A percentile compares a stretch with the other conserved stretches of the same genome.
Conservation (phyloP, 257 asterid species). For the Solanum habrochaites region DNA sequence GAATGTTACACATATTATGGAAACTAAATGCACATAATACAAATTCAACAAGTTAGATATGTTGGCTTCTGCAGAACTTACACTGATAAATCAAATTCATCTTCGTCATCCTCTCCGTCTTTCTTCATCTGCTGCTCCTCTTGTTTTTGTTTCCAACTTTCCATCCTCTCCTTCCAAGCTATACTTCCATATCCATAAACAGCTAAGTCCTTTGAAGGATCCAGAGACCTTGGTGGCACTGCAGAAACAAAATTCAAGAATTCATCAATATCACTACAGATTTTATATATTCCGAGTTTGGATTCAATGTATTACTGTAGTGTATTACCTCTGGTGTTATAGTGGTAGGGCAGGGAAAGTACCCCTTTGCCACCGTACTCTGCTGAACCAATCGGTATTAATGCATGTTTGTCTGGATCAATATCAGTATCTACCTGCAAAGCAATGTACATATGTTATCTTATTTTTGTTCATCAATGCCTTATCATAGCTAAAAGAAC, state of each 20-base stretch:
- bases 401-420: slow-evolving; percentile 4
- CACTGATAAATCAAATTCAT: slow-evolving; percentile 7
- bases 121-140: not conserved
- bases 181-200: slow-evolving; percentile 22
- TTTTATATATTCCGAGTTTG: not conserved
- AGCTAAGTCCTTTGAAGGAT: slow-evolving; percentile 20
- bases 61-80: not conserved
- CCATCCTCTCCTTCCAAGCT: slow-evolving; percentile 26
- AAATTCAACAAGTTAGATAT: not conserved
- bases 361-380: not conserved
- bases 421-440: slow-evolving; percentile 7
- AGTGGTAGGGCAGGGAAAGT: not conserved
- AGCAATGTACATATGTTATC: not conserved
- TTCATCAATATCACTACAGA: not conserved
- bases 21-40: not conserved
- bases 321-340: not conserved
- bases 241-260: not conserved
- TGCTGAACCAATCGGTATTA: not conserved
- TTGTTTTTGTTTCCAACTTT: slow-evolving; percentile 10
- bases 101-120: not conserved
- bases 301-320: not conserved
- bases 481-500: not conserved
- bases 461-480: not conserved
- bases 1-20: no score
- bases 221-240: slow-evolving; percentile 12